Percentiles rank a stretch among this genome's conserved stretches.
phyloP scores from a whole-genome alignment of 108 stramenopile genomes.

The Skeletonema grethae region DNA sequence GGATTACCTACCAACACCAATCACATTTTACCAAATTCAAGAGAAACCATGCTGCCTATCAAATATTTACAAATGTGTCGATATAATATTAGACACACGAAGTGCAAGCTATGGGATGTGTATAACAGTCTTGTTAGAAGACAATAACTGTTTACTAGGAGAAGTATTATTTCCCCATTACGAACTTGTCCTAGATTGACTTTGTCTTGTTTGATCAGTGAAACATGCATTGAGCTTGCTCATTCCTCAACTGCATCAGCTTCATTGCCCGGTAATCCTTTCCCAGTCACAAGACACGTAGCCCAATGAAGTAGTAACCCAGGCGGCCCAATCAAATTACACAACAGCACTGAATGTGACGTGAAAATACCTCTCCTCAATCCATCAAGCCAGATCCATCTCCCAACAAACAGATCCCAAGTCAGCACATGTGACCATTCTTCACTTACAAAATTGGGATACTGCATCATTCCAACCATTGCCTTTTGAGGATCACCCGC shows the following conservation, averaged over 20 bases:
- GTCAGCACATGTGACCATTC: constrained; percentile 92
- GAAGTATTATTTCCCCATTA: constrained; percentile 3
- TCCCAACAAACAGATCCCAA: constrained; percentile 93
- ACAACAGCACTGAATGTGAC: constrained; percentile 77
- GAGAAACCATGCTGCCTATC: not conserved
- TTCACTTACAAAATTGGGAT: constrained; percentile 89
- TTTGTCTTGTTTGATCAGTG: not conserved
- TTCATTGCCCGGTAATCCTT: constrained; percentile 57
- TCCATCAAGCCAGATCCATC: constrained; percentile 90
- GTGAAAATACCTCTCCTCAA: constrained; percentile 81
- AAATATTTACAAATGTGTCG: not conserved
- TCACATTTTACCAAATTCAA: not conserved
- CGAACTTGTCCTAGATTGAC: not conserved
- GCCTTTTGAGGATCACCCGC: constrained; percentile 77
- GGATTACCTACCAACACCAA: not conserved
- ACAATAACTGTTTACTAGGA: constrained; percentile 11
- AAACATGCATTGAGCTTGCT: not conserved
- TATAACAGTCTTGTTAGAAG: constrained; percentile 5
- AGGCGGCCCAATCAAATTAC: constrained; percentile 90
- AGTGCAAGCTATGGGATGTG: not conserved
- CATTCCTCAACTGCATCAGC: constrained; percentile 17
- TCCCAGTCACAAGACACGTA: constrained; percentile 73
- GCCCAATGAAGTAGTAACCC: constrained; percentile 82
- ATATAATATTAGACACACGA: not conserved
- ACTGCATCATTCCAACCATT: constrained; percentile 84